These are phyloP conservation scores for Microcyclosporella mali DNA, from an alignment of 2,329 filamentous ascomycete species.

Conservation along the genomic window DNA sequence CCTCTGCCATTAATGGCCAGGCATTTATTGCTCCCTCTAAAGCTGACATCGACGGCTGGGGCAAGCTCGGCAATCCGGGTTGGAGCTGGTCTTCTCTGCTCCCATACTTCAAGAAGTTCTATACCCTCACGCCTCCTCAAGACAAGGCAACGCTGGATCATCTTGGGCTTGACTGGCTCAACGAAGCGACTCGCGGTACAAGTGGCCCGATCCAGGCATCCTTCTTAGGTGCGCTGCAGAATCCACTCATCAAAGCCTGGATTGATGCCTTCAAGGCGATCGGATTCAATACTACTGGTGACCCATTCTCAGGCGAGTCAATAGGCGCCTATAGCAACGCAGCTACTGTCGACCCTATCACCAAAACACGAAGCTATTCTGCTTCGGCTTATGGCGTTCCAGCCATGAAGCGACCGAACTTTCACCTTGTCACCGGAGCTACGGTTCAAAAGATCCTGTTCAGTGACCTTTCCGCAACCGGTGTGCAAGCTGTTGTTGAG, in stretches of 20 bases:
- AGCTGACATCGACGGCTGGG: conserved; percentile 31
- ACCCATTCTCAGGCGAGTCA: conserved; percentile 30
- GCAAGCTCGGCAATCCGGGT: conserved; percentile 20
- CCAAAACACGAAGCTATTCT: conserved; percentile 5
- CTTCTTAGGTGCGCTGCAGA: not conserved
- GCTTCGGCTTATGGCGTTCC: conserved; percentile 6
- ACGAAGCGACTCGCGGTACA: not conserved
- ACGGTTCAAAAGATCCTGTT: conserved; percentile 11
- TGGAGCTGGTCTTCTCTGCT: conserved; percentile 33
- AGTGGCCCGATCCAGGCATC: not conserved
- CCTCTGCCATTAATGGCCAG: conserved; percentile 33
- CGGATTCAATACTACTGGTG: conserved; percentile 23
- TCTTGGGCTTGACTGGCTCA: not conserved
- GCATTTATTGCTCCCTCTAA: conserved; percentile 13
- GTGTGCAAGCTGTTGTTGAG: conserved; percentile 32
- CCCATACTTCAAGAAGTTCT: not conserved
- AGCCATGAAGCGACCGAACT: conserved; percentile 7
- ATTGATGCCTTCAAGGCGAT: conserved; percentile 9
- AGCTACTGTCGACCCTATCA: conserved; percentile 10
- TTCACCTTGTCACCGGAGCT: conserved; percentile 6
- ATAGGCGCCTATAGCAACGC: conserved; percentile 28
- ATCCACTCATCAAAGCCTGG: conserved; percentile 19
- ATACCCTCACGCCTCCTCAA: not conserved
- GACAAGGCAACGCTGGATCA: not conserved
- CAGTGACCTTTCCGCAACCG: conserved; percentile 2